phyloP scores from a whole-genome alignment of 768 basidiomycete genomes.

The Rhodosporidiobolus sp. region DNA sequence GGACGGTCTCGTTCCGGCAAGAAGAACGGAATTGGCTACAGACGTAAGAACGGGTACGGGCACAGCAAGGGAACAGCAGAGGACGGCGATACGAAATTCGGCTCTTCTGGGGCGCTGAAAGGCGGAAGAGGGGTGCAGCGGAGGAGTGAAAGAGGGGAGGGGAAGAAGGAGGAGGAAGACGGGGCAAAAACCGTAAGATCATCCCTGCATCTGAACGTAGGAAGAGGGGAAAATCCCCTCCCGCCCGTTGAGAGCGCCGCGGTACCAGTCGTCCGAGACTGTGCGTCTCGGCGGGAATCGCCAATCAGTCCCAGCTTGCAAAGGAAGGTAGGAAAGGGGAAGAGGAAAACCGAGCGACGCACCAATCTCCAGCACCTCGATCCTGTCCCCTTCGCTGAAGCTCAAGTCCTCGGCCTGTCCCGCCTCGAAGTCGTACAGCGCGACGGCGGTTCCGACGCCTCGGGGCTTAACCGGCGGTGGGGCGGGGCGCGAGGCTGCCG shows the following conservation, averaged over 20 bases:
- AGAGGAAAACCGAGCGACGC: not conserved
- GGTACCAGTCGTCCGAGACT: constrained; percentile 53
- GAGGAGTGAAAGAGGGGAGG: too few species aligned
- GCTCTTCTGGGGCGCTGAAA: too few species aligned
- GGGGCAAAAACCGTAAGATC: not conserved
- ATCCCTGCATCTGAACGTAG: constrained; percentile 39
- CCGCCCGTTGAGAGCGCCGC: constrained; percentile 48
- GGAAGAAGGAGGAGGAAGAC: too few species aligned
- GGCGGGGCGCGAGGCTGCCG: not conserved
- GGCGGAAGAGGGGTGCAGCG: too few species aligned
- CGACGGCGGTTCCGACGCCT: constrained; percentile 12
- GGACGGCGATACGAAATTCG: too few species aligned
- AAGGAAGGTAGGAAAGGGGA: constrained; percentile 22
- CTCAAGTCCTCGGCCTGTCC: constrained; percentile 47
- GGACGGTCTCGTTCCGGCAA: too few species aligned
- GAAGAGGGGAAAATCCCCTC: constrained; percentile 49
- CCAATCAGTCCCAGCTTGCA: constrained; percentile 34
- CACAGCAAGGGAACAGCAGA: too few species aligned
- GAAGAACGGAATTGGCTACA: too few species aligned
- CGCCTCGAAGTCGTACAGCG: constrained; percentile 31
- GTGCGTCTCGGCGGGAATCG: not conserved
- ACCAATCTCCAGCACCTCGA: constrained; percentile 42
- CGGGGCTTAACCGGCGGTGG: not conserved
- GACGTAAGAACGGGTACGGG: too few species aligned
- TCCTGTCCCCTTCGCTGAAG: constrained; percentile 49